Base-by-base conservation (phyloP, 1,284 basidiomycete genomes). In the Pseudozyma sp. region DNA sequence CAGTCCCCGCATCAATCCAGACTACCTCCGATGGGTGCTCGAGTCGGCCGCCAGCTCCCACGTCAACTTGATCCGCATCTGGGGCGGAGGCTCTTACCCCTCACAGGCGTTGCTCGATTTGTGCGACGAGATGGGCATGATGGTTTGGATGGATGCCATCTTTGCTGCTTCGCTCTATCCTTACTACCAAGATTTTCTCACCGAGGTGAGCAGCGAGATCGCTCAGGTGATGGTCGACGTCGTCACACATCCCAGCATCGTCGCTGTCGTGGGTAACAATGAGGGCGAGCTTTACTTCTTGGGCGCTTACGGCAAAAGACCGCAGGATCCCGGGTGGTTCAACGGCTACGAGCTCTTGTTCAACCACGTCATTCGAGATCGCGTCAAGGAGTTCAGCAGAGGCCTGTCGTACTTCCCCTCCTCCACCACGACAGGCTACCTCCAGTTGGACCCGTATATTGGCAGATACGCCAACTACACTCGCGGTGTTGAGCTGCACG, bases 371-470 rank as follows among this genome's bases (percentile, higher is more conserved):
- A 78, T 90, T 33, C 86, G 88, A 37, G 85, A 87, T 33, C 85
- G 88, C 16, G 87, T 88, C 3, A 81, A 85, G 13, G 86, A 87
- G 4, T 88, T 89, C 66, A 88, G 88, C 8, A 85, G 85, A 29
- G 89, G 89, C n/a, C 87, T 90, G 5, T 86, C 88, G 11, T 90
- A 90, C 70, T 89, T 89, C 0, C 89, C 89, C 61, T 90, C 88
- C 62, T 90, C 89, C 0, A 90, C 89, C 0, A 75, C 72, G 3
- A 67, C 68, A 13, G 89, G 89, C 3, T 88, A 89, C 31, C 79
- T 89, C 10, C 88, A 87, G 63, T 83, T 90, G 7, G 87, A 90
- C 48, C 89, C 89, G 3, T 89, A 89, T 61, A 83, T 87, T 5
- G 79, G 89, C 10, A 83, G 90, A 19, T 88, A 90, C 62, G 84